Base-by-base conservation (phyloP, 2,329 filamentous ascomycete genomes). In the Ophiostoma australiae region DNA sequence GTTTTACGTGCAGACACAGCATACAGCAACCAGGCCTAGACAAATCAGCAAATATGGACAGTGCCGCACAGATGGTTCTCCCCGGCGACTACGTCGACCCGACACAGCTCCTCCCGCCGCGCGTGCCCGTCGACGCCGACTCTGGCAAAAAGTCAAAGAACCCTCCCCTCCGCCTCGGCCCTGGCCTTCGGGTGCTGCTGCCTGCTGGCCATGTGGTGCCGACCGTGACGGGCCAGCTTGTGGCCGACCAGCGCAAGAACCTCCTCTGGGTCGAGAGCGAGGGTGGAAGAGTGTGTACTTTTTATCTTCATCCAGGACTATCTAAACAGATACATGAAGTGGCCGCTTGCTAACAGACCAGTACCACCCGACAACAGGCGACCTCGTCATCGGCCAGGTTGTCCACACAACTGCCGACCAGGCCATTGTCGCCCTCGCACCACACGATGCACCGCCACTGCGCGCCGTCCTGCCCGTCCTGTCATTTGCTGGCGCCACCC, bases 401-500 rank as follows among this genome's bases (percentile, higher is more conserved):
- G 88, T 91, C 77, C 91, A 90, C 79, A 90, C 89, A 70, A 86
- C 89, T 69, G 84, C 85, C 71, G 95, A 98, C 76, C 86, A 87
- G 78, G 97, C 92, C 84, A 89, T 91, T 80, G 93, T 93, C 79
- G 84, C 86, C 75, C 84, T 98, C 70, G 90, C 92, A 37, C 84
- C 88, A 70, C 86, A 89, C 77, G 86, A 86, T 4, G 77, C 84
- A 1, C 81, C 86, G 72, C 74, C 73, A 13, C 71, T 72, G 37
- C 80, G 80, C 68, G 93, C 91, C 0, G 83, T 91, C 23, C 88
- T 98, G 0, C 93, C 92, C 0, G 91, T 97, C 75, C 85, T 98
- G 27, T 88, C 93, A n/a, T 99, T 99, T 79, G 94, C 98, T 80
- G 89, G 89, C 74, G 95, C 93, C 23, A 93, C 91, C 65, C 95